Base-by-base conservation (phyloP, 1,139 yeast species). In the Candida tetrigidarum region DNA sequence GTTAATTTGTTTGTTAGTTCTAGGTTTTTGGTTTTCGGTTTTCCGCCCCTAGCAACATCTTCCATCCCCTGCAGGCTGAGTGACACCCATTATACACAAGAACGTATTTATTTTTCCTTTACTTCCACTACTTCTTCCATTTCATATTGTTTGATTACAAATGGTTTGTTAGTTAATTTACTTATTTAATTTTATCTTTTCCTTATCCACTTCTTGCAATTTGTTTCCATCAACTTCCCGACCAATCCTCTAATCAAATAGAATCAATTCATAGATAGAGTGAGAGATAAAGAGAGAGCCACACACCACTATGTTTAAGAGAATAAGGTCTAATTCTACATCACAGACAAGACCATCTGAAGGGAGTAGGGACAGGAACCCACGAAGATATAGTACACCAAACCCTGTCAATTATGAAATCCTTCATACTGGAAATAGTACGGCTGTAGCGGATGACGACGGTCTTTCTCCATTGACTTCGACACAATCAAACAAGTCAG, bases 341-440 rank as follows among this genome's bases (percentile, higher is more conserved):
- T 27, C 30, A 25, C 35, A 32, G 7, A 20, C 27, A 35, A 32
- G 39, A 14, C 3, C 16, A n/a, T 4, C 28, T n/a, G n/a, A n/a
- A 2, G 25, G 11, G 5, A 39, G 5, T 22, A 6, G 19, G 35
- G 6, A 9, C 3, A 11, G 12, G 12, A 30, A 30, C 11, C 19
- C 36, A 11, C 36, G 49, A 33, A 39, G 46, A 37, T 37, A 32
- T 10, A 46, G 48, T 37, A 44, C 46, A 22, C 44, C 44, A 6
- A 39, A 29, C 19, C 29, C 43, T 10, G 14, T 33, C 10, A 32
- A 40, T 18, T 38, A 26, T 27, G 47, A 46, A 28, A 16, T 43
- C 25, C 38, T 46, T 18, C 49, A 46, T 28, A 6, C 42, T 2
- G 33, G 41, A 18, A 27, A 34, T 12, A n/a, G n/a, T n/a, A n/a